Evolutionary conservation across 257 asterid genomes (phyloP).

Genomic region (Ajuga chamaepitys): DNA sequence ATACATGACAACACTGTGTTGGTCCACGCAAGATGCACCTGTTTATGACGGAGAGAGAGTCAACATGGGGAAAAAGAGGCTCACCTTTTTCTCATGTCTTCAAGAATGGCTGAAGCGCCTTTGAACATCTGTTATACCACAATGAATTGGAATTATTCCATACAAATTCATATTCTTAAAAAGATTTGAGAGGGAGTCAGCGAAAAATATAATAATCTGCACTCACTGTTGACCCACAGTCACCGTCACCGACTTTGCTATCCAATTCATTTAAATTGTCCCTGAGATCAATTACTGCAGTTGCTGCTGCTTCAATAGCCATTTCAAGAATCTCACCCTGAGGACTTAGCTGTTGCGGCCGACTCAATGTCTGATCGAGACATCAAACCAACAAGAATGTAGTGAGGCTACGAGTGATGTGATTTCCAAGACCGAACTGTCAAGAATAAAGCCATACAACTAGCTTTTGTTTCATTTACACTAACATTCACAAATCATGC

Average conservation of each 20-base stretch:
- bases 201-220: not conserved
- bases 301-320: conserved; percentile 92
- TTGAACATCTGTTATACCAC: conserved; percentile 57
- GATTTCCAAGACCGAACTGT: conserved; percentile 1
- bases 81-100: conserved; percentile 75
- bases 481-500: conserved; percentile 5
- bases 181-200: too few relatives aligned
- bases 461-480: conserved; percentile 5
- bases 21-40: not conserved
- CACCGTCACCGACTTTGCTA: conserved; percentile 97
- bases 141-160: conserved; percentile 9
- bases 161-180: conserved; percentile 6
- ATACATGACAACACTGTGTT: not conserved
- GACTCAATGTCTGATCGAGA: conserved; percentile 46
- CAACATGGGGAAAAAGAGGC: conserved; percentile 17
- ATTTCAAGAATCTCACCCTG: conserved; percentile 63
- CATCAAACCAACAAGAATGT: conserved; percentile 16
- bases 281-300: conserved; percentile 50
- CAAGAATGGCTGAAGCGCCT: conserved; percentile 90
- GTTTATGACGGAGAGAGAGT: conserved; percentile 4
- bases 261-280: conserved; percentile 92
- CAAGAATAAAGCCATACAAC: conserved; percentile 7
- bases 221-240: conserved; percentile 91
- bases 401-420: conserved; percentile 1
- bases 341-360: conserved; percentile 61